Base-by-base conservation (phyloP, 2,329 filamentous ascomycete genomes). In the Chrysosporium queenslandicum region DNA sequence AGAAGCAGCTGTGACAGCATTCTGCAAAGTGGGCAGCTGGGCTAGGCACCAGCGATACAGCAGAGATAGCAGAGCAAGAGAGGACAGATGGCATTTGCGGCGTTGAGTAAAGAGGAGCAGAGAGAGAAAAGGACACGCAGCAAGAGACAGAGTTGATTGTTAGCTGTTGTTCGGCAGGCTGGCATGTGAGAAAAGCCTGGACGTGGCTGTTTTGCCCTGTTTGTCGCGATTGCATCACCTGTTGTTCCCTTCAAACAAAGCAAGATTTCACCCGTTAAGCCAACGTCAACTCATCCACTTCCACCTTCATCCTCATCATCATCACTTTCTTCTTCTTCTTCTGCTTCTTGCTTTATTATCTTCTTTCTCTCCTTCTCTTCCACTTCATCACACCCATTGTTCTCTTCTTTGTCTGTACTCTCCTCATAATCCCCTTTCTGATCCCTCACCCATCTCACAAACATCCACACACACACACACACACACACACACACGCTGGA, bases 171-270 rank as follows among this genome's bases (percentile, higher is more conserved):
- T n/a, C n/a, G n/a, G n/a, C n/a, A n/a, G n/a, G n/a, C n/a, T n/a
- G n/a, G n/a, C n/a, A n/a, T n/a, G n/a, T n/a, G n/a, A n/a, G n/a
- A n/a, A n/a, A n/a, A n/a, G n/a, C n/a, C n/a, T n/a, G n/a, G n/a
- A n/a, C n/a, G 18, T 20, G 21, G 30, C 9, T n/a, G 11, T 14
- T 14, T 16, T 25, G 11, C 14, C 47, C n/a, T 50, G 47, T 50
- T 50, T 50, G 47, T 41, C 42, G 20, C 47, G 11, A 50, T 50
- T 50, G 47, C 47, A 50, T 50, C 47, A 50, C 47, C 16, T 20
- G 6, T 32, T 12, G 18, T 8, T 37, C 34, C 20, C 12, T 32
- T 34, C n/a, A 40, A 49, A 36, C 20, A 40, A 49, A 41, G 46
- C 32, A 48, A 49, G 27, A 30, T 41, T 41, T 23, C 39, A 41